Evolutionary conservation across 2,329 filamentous ascomycete species (phyloP).

Genomic region (Chaetomiaceae sp.): DNA sequence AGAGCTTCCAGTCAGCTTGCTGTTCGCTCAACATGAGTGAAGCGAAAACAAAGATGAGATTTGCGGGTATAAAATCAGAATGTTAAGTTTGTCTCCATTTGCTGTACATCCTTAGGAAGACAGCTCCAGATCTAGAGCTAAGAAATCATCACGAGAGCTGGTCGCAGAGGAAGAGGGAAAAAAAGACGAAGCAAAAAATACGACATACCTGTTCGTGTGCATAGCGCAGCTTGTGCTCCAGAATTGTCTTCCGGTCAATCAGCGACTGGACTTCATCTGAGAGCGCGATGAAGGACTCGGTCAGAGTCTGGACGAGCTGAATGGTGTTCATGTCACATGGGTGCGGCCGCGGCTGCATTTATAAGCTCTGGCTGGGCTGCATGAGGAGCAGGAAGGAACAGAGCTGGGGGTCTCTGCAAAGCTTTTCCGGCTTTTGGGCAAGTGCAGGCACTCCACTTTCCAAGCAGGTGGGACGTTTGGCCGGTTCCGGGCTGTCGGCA

Average conservation of each 20-base stretch:
- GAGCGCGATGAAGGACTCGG: slow-evolving; percentile 60
- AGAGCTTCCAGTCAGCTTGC: slow-evolving; percentile 18
- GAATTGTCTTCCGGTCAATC: slow-evolving; percentile 58
- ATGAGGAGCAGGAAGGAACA: neutral
- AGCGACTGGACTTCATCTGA: slow-evolving; percentile 61
- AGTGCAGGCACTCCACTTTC: slow-evolving; percentile 1
- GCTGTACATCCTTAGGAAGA: slow-evolving; percentile 19
- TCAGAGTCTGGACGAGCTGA: slow-evolving; percentile 50
- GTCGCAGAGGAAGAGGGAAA: slow-evolving; percentile 14
- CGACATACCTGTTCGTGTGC: slow-evolving; percentile 58
- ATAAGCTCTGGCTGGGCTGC: slow-evolving; percentile 15
- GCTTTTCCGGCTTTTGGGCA: slow-evolving; percentile 13
- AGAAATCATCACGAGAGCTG: slow-evolving; percentile 40
- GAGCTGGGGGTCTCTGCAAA: neutral
- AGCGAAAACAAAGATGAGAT: neutral
- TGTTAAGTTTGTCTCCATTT: slow-evolving; percentile 22
- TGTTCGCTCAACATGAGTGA: slow-evolving; percentile 7
- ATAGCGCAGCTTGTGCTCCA: slow-evolving; percentile 63
- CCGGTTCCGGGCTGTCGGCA: slow-evolving; percentile 16
- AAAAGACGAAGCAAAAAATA: neutral
- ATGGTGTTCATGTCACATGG: slow-evolving; percentile 39
- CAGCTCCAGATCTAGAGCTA: slow-evolving; percentile 83
- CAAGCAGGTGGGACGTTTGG: slow-evolving; percentile 12
- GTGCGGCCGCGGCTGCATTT: slow-evolving; percentile 14
- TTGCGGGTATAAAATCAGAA: slow-evolving; percentile 1